Evolutionary conservation across 2,329 filamentous ascomycete species (phyloP), one percentile per base, ranked within the genome.

Genomic region (Diaporthe sp.): DNA sequence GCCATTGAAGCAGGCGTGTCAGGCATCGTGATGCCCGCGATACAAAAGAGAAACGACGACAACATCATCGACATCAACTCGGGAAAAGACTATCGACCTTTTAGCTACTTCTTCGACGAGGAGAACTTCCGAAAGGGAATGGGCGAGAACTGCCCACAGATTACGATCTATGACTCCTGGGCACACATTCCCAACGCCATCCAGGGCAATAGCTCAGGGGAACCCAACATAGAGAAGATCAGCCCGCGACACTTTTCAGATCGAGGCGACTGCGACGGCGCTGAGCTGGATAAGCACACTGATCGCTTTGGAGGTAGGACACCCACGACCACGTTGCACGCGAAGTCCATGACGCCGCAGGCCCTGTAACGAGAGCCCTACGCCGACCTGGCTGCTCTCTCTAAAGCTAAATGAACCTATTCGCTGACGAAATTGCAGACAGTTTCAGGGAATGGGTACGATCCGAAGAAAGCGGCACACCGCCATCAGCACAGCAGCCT

Each of bases 71-170:
- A 86, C 49, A 80, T 88, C n/a, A 86, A 86, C 79, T 84, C 80
- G 49, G 81, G 82, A 0, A 82, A 83, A 51, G 81, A 84, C 37
- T 71, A 44, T 42, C 60, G 75, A 31, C 84, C 83, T 0, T 86
- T 89, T 74, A 79, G 80, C 71, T 88, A 88, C 78, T 87, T 88
- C 79, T 88, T 88, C 71, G 86, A 88, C 78, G 84, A 85, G 72
- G 76, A 81, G 22, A 86, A 87, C 78, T 88, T 89, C 80, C 83
- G 83, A 39, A 73, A 80, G 31, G 82, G 82, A 13, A 81, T 88
- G 73, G 76, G 75, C 5, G 75, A 77, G 4, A 82, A 81, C 53
- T 89, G 87, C 74, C 86, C 86, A 0, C 83, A 85, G 75, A 85
- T 89, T 68, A 83, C 81, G 0, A 77, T 89, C 37, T 87, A 87